Base-by-base conservation (phyloP, 2,329 filamentous ascomycete species). In the Sporothrix dimorphospora region DNA sequence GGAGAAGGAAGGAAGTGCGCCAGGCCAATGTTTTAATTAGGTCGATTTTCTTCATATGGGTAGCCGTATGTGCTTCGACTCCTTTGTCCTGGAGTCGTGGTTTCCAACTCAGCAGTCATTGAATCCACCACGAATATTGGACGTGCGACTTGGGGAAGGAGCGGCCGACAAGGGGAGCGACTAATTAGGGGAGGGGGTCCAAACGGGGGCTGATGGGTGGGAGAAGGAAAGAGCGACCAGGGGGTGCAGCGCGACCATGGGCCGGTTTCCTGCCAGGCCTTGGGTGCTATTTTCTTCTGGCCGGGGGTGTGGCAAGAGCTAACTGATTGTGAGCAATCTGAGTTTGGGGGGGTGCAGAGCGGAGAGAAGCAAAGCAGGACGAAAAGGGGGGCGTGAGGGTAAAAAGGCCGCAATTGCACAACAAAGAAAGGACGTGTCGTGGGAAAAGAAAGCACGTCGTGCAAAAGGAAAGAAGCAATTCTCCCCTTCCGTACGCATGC, bases 11-110 rank as follows among this genome's bases (percentile, higher is more conserved):
- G 47, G 30, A 55, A 69, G 66, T 79, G 80, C 79, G 79, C 79
- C 80, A 81, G 80, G 77, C 73, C 79, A 78, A 79, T 78, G 78
- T 79, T 80, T 81, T 80, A 81, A 80, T 81, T 80, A 79, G 79
- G 78, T 76, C 49, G 55, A 47, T 78, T 79, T 80, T 80, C 30
- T 34, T 38, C 12, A 12, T 27, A 40, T 49, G 40, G 34, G 34
- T 68, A 19, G 24, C 40, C 49, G 27, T 71, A 55, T 38, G 42
- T 51, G 42, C 42, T 34, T 51, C 42, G 42, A 30, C 63, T n/a
- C 63, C 40, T 34, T 66, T 49, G 59, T 40, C 38, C 59, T 65
- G 59, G 38, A 12, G 63, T n/a, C 66, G 49, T 42, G 21, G 30
- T 38, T 55, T 19, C 30, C 30, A 49, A 40, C 45, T 34, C 63